phyloP scores from a whole-genome alignment of 2,329 filamentous ascomycete species.

The Thermomyces lanuginosus region DNA sequence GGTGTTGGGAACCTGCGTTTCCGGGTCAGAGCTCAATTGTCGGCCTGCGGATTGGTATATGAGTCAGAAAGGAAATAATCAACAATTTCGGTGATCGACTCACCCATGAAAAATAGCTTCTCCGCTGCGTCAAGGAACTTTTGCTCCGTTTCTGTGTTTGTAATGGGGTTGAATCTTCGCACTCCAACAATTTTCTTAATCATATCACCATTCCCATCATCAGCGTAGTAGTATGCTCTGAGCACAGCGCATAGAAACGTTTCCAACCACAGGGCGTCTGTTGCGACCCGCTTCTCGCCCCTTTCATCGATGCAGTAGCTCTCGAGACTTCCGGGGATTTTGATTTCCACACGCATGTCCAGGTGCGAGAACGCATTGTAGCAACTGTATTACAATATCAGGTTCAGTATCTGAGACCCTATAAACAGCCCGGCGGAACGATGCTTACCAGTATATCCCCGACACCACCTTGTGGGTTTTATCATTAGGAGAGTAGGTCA shows the following conservation, averaged over 20 bases:
- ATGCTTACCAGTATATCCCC: constrained; percentile 71
- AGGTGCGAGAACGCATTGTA: constrained; percentile 98
- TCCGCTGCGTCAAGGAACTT: constrained; percentile 90
- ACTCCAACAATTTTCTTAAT: constrained; percentile 98
- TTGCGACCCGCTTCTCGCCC: constrained; percentile 83
- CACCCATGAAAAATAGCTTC: constrained; percentile 83
- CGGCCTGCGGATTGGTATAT: constrained; percentile 43
- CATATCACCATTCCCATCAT: constrained; percentile 82
- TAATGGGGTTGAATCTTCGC: constrained; percentile 89
- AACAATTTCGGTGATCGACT: constrained; percentile 2
- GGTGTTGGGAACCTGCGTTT: constrained; percentile 92
- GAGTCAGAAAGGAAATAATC: constrained; percentile 1
- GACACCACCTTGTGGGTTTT: constrained; percentile 81
- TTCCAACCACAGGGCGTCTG: constrained; percentile 90
- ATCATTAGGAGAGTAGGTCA: constrained; percentile 77
- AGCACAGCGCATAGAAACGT: constrained; percentile 93
- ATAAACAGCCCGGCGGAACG: neutral
- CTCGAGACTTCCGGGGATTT: constrained; percentile 89
- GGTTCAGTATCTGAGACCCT: neutral
- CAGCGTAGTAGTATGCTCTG: constrained; percentile 88
- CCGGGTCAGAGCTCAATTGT: constrained; percentile 89
- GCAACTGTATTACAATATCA: constrained; percentile 37
- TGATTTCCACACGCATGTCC: constrained; percentile 96
- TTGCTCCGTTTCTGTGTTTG: constrained; percentile 95
- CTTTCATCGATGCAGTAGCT: constrained; percentile 96